Evolutionary conservation across 1,139 yeast genomes (phyloP), one percentile per base, ranked within the genome.

Genomic region (Scheffersomyces parashehatae): DNA sequence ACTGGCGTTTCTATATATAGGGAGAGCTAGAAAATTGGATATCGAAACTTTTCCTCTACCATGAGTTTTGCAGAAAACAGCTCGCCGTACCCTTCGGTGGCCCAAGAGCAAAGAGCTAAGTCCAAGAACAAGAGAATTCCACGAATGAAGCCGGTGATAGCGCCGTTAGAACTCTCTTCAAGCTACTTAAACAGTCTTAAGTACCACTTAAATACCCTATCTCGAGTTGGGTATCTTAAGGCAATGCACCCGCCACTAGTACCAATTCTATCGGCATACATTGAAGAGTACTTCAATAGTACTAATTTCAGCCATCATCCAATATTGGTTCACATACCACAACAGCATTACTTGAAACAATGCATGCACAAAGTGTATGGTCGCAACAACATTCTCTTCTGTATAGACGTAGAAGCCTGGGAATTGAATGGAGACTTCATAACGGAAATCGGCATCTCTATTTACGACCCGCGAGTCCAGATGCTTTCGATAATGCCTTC

Each of bases 401-500:
- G 83, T 15, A 62, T 86, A 15, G 93, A 86, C 58, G 69, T 84
- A 9, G 93, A 86, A 58, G 85, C 86, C 4, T 83, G 70, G 68
- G 95, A 86, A 54, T 54, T 62, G 13, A 61, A 74, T 46, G 67
- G 63, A 8, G 53, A 64, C 13, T 49, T 64, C 9, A 68, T 85
- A 16, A 84, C 88, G 0, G 95, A 86, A 58, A 75, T 85, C 39
- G 95, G 95, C 3, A 63, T 86, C 3, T 71, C 87, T 2, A 75
- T 85, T 5, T 85, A 79, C 58, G 88, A 84, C 49, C 88, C 90
- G 13, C 52, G 72, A 24, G 70, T 63, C 37, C 81, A 77, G 49
- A 53, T 50, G 26, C 40, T 44, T 20, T 63, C 79, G 4, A 49
- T 70, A 30, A 45, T 65, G 10, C 86, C 86, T 0, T 62, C 67